Evolutionary conservation across 805 yeast genomes (phyloP).

Genomic region (Pichia scutulata): DNA sequence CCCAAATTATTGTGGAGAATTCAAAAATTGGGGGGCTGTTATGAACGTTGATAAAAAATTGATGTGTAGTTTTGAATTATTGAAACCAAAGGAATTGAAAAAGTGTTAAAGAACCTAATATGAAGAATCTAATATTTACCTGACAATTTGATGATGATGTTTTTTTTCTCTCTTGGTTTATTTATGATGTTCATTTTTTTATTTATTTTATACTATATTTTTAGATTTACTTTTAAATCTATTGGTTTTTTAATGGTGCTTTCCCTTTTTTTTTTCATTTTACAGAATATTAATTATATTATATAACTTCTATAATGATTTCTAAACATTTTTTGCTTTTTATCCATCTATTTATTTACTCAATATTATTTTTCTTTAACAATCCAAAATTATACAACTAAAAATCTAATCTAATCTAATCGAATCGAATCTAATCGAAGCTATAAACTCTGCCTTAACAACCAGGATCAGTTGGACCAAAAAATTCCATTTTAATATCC

Average conservation of each 20-base stretch:
- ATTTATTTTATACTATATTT: neutral
- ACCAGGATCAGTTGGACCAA: slow-evolving; percentile 26
- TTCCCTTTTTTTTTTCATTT: neutral
- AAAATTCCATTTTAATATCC: slow-evolving; percentile 25
- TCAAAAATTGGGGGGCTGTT: slow-evolving; percentile 73
- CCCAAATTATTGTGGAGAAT: slow-evolving; percentile 80
- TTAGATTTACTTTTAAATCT: neutral
- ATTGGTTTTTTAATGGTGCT: neutral
- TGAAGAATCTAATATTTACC: too few relatives aligned
- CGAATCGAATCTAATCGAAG: too few relatives aligned
- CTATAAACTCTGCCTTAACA: too few relatives aligned
- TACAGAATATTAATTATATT: too few relatives aligned
- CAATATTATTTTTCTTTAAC: too few relatives aligned
- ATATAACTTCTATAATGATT: too few relatives aligned
- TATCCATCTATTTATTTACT: too few relatives aligned
- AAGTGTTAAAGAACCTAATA: neutral
- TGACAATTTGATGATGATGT: too few relatives aligned
- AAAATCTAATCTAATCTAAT: neutral
- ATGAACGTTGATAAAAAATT: slow-evolving; percentile 63
- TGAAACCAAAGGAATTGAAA: slow-evolving; percentile 18
- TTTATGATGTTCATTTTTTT: neutral
- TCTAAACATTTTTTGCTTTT: too few relatives aligned
- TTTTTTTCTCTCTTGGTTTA: too few relatives aligned
- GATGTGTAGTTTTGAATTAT: slow-evolving; percentile 63
- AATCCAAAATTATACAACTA: neutral